phyloP scores from a whole-genome alignment of 768 basidiomycete genomes.

The Suillus luteus region DNA sequence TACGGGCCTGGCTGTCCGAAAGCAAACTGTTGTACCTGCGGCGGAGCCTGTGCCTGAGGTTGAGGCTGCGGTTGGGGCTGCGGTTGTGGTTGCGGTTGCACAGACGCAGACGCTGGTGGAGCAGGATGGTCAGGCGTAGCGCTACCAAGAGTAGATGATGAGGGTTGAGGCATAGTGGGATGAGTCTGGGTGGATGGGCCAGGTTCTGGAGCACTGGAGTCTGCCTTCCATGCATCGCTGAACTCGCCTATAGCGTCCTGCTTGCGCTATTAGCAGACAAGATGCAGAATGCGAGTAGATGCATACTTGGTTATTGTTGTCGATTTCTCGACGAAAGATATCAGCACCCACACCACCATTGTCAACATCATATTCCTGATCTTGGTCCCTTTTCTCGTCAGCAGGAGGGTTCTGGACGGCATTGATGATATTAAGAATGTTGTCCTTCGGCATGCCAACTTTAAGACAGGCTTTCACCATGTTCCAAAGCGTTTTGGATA shows the following conservation, averaged over 20 bases:
- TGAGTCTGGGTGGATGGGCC: constrained; percentile 23
- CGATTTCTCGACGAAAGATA: constrained; percentile 25
- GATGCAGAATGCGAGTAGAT: neutral
- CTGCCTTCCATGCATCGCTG: constrained; percentile 64
- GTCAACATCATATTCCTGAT: constrained; percentile 37
- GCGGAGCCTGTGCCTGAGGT: constrained; percentile 29
- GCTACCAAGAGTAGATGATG: constrained; percentile 6
- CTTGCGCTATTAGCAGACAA: constrained; percentile 17
- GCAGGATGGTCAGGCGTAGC: constrained; percentile 25
- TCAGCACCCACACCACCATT: constrained; percentile 33
- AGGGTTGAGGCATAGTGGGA: constrained; percentile 16
- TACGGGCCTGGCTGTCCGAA: constrained; percentile 35
- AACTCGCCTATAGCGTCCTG: constrained; percentile 55
- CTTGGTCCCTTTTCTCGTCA: constrained; percentile 38
- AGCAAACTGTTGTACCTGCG: constrained; percentile 22
- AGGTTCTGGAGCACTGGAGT: constrained; percentile 43
- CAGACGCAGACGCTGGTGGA: constrained; percentile 18
- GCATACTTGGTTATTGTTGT: constrained; percentile 31
- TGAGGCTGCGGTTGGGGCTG: constrained; percentile 24
- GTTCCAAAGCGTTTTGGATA: constrained; percentile 72
- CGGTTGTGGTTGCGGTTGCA: constrained; percentile 19
- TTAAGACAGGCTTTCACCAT: constrained; percentile 62
- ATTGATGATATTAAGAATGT: constrained; percentile 58
- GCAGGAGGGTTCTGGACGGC: constrained; percentile 50
- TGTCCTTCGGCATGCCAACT: constrained; percentile 61